Percentiles rank a stretch among this genome's conserved stretches.
Evolutionary conservation across 1,284 basidiomycete species (phyloP).

Genomic region (Cutaneotrichosporon daszewskae): DNA sequence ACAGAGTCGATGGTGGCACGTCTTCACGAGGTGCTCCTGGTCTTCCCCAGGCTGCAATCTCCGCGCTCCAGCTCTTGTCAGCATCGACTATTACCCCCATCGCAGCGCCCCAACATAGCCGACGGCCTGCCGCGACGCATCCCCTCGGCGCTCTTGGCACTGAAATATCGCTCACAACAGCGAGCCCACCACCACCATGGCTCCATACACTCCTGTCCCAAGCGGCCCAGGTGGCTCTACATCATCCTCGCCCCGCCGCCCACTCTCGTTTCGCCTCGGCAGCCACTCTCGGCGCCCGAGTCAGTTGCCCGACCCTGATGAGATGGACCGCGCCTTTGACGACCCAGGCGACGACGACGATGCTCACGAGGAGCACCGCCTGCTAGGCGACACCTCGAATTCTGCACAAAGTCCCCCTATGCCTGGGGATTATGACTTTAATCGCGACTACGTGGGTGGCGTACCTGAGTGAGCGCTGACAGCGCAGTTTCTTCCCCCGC

Average conservation of each 20-base stretch:
- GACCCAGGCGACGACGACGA: conserved; percentile 32
- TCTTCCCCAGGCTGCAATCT: no score
- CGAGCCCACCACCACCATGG: no score
- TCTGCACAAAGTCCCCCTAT: conserved; percentile 15
- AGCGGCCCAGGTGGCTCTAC: conserved; percentile 2
- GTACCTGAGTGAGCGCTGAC: background rate
- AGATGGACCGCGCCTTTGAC: conserved; percentile 48
- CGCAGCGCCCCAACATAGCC: no score
- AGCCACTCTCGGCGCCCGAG: conserved; percentile 13
- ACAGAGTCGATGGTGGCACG: no score
- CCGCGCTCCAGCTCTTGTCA: no score
- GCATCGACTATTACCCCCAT: no score
- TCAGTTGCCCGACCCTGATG: conserved; percentile 37
- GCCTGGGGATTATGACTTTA: conserved; percentile 68
- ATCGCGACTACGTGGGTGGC: conserved; percentile 61
- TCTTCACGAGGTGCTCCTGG: no score
- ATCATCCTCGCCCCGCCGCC: conserved; percentile 27
- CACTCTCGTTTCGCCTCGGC: conserved; percentile 23
- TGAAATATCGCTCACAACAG: no score
- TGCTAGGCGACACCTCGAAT: conserved; percentile 1
- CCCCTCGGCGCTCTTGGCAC: no score
- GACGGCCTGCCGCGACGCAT: no score
- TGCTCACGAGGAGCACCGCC: conserved; percentile 17
- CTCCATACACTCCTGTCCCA: conserved; percentile 27
- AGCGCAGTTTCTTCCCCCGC: conserved; percentile 54